Percentiles rank a stretch among this genome's conserved stretches.
phyloP scores from a whole-genome alignment of 257 asterid genomes.

The Nicotiana knightiana region DNA sequence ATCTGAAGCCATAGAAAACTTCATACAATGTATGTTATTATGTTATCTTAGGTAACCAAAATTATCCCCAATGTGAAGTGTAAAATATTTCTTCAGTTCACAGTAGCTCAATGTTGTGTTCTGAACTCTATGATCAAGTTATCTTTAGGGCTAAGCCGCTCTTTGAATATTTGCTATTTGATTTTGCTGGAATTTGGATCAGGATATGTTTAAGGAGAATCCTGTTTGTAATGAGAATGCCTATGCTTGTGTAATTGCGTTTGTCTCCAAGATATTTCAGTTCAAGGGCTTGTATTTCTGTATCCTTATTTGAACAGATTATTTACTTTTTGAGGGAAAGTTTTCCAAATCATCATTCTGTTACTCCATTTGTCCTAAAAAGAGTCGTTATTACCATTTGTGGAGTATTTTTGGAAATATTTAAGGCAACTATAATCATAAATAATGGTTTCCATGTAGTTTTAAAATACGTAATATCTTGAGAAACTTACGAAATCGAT shows the following conservation, averaged over 20 bases:
- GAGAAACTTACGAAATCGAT: too few species aligned
- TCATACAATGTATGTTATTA: background rate
- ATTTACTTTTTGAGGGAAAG: background rate
- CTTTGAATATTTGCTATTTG: background rate
- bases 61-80: conserved; percentile 10
- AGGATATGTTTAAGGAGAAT: background rate
- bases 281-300: background rate
- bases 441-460: background rate
- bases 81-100: background rate
- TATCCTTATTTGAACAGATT: background rate
- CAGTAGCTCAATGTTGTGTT: background rate
- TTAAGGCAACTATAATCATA: background rate
- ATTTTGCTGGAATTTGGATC: background rate
- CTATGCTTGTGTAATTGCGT: background rate
- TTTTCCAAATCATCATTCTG: background rate
- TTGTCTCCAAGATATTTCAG: background rate
- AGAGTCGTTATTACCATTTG: background rate
- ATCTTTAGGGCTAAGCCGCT: background rate
- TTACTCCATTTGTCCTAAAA: background rate
- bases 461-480: background rate
- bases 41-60: conserved; percentile 2
- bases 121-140: background rate
- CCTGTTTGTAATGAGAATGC: background rate
- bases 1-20: conserved; percentile 25
- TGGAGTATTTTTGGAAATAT: background rate